phyloP scores from a whole-genome alignment of 2,329 filamentous ascomycete species.

The Penicillium sp. region DNA sequence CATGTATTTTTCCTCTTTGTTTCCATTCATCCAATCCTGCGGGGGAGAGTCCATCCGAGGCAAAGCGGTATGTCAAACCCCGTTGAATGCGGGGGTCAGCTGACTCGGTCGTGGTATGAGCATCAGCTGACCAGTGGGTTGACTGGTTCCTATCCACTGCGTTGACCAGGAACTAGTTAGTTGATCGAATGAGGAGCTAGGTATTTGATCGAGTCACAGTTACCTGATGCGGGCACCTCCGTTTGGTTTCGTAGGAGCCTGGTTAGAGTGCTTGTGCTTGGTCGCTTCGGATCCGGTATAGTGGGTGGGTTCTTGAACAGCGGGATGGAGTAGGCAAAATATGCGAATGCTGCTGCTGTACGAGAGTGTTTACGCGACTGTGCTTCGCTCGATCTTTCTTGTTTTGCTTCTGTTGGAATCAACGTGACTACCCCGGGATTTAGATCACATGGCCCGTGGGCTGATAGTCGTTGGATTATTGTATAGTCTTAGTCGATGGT shows the following conservation, averaged over 20 bases:
- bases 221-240: neutral
- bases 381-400: neutral
- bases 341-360: neutral
- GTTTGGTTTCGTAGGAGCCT: neutral
- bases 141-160: constrained; percentile 1
- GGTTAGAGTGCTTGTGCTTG: neutral
- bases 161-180: neutral
- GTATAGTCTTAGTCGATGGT: neutral
- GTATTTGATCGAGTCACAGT: neutral
- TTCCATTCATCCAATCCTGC: neutral
- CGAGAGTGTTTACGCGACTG: neutral
- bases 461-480: neutral
- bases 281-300: neutral
- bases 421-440: neutral
- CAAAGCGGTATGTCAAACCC: constrained; percentile 1
- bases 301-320: neutral
- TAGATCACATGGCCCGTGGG: constrained; percentile 1
- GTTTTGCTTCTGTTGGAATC: neutral
- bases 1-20: neutral
- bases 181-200: neutral
- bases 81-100: constrained; percentile 6
- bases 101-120: constrained; percentile 9
- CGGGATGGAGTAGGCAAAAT: constrained; percentile 1
- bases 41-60: constrained; percentile 1
- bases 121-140: constrained; percentile 7